Evolutionary conservation across 352 stramenopile species (phyloP).

Genomic region (Globisporangium alternatum): DNA sequence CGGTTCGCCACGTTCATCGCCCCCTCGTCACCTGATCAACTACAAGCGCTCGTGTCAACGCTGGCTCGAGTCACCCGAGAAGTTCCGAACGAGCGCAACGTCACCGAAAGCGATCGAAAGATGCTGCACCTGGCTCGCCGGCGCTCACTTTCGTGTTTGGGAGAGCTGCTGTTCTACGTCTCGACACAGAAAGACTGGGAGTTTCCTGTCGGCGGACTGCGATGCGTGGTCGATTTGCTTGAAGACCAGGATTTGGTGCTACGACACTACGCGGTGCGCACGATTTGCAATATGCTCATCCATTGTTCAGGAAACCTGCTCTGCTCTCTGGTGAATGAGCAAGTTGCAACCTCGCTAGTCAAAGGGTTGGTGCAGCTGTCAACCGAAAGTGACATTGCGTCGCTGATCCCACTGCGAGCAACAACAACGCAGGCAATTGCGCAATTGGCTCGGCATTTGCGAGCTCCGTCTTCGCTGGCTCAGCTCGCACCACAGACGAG

Average conservation of each 20-base stretch:
- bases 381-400: constrained; percentile 1
- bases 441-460: constrained; percentile 54
- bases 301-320: constrained; percentile 32
- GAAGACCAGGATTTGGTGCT: constrained; percentile 36
- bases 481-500: constrained; percentile 28
- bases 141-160: constrained; percentile 45
- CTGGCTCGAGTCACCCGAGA: constrained; percentile 25
- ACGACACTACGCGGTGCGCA: constrained; percentile 55
- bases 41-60: constrained; percentile 44
- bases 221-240: constrained; percentile 35
- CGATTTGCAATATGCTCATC: constrained; percentile 67
- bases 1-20: constrained; percentile 72
- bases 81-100: background rate
- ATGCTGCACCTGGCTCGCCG: constrained; percentile 7
- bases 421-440: constrained; percentile 44
- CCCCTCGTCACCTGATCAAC: constrained; percentile 48
- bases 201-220: constrained; percentile 29
- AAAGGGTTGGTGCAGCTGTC: constrained; percentile 25
- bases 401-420: constrained; percentile 27
- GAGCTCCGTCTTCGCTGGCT: constrained; percentile 21
- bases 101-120: background rate
- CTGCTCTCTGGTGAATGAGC: constrained; percentile 37
- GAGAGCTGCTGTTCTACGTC: constrained; percentile 75
- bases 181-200: constrained; percentile 51
- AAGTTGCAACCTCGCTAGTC: constrained; percentile 32